phyloP scores from a whole-genome alignment of 495 filamentous ascomycete species.

The Penicillium nucicola region DNA sequence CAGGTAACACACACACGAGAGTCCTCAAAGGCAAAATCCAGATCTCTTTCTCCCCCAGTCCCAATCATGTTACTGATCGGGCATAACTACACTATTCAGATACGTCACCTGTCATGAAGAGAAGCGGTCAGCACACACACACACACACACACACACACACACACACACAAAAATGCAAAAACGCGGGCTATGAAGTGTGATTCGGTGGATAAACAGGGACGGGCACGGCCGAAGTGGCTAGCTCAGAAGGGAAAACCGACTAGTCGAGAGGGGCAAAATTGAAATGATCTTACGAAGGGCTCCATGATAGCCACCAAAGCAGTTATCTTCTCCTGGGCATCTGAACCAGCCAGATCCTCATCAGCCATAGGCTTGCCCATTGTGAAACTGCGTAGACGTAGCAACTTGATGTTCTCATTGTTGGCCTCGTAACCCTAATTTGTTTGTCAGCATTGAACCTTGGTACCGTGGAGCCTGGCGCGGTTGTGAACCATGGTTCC shows the following conservation, averaged over 20 bases:
- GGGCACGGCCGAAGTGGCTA: constrained; percentile 22
- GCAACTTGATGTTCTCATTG: constrained; percentile 69
- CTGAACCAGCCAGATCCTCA: constrained; percentile 43
- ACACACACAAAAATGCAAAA: neutral
- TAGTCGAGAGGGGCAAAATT: constrained; percentile 29
- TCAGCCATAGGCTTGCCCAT: constrained; percentile 63
- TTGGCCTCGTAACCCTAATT: constrained; percentile 67
- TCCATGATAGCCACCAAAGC: constrained; percentile 56
- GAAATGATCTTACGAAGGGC: constrained; percentile 56
- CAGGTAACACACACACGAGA: neutral
- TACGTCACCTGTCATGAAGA: constrained; percentile 50
- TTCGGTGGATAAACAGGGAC: constrained; percentile 19
- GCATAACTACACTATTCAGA: constrained; percentile 64
- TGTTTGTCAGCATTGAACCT: constrained; percentile 13
- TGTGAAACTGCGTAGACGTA: constrained; percentile 75
- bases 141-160: too few species aligned
- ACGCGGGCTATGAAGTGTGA: constrained; percentile 5
- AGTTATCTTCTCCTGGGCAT: constrained; percentile 53
- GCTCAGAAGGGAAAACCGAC: constrained; percentile 24
- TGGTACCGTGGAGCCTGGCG: constrained; percentile 20
- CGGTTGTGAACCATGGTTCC: constrained; percentile 43
- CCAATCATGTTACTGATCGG: constrained; percentile 40
- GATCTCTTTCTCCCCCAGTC: neutral
- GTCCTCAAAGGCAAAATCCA: neutral
- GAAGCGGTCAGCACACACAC: constrained; percentile 32